A percentile compares a stretch with the other conserved stretches of the same genome.
phyloP scores from a whole-genome alignment of 2,329 filamentous ascomycete species.

The Moelleriella libera region DNA sequence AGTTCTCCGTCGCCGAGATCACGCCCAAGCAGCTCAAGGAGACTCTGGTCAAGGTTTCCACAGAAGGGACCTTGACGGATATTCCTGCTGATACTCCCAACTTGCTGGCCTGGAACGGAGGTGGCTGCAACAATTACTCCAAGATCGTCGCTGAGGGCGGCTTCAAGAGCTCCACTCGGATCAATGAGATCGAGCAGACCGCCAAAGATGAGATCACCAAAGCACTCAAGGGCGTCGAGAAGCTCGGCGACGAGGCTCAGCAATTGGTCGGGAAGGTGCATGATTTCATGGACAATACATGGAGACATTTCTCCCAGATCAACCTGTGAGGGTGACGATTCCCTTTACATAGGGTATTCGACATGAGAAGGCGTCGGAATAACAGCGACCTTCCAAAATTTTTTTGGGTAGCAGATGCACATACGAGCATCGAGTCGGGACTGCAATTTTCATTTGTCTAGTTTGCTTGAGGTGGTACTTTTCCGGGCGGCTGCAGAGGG shows the following conservation, averaged over 20 bases:
- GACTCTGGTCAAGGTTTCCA: constrained; percentile 72
- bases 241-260: constrained; percentile 13
- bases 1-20: constrained; percentile 78
- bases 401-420: constrained; percentile 12
- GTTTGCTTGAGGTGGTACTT: background rate
- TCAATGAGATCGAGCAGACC: constrained; percentile 37
- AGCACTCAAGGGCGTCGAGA: constrained; percentile 38
- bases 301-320: too few relatives aligned
- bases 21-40: constrained; percentile 91
- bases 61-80: constrained; percentile 61
- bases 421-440: constrained; percentile 5
- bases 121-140: constrained; percentile 82
- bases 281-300: too few relatives aligned
- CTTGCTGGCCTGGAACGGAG: constrained; percentile 97
- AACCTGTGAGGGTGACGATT: constrained; percentile 5
- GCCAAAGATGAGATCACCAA: constrained; percentile 49
- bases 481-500: too few relatives aligned
- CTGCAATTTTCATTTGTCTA: constrained; percentile 4
- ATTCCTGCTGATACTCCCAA: constrained; percentile 81
- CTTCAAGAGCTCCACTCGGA: constrained; percentile 42
- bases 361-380: background rate
- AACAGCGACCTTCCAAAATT: constrained; percentile 1
- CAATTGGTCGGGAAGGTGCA: too few relatives aligned
- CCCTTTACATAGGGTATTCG: background rate
- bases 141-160: constrained; percentile 63